A percentile compares a stretch with the other conserved stretches of the same genome.
phyloP scores from a whole-genome alignment of 257 asterid genomes.

The Ajuga chamaepitys region DNA sequence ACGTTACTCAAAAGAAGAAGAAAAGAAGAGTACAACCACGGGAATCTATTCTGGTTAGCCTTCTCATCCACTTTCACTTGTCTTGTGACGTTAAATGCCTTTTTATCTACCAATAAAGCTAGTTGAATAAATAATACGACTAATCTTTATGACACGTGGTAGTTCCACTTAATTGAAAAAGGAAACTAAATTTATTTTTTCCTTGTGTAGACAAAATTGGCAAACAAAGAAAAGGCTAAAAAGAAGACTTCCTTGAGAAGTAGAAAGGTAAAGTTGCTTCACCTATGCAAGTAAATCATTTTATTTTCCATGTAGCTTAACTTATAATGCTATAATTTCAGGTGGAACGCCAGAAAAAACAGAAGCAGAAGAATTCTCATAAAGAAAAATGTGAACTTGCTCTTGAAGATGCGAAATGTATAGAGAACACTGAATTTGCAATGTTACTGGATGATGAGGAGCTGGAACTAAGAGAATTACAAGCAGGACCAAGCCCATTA shows the following conservation, averaged over 20 bases:
- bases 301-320: conserved; percentile 1
- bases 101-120: neutral
- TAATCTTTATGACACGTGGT: neutral
- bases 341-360: conserved; percentile 47
- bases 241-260: conserved; percentile 47
- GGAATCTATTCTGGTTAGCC: conserved; percentile 59
- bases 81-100: neutral
- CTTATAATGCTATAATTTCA: conserved; percentile 24
- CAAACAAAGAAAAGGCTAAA: conserved; percentile 50
- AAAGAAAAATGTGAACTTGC: conserved; percentile 78
- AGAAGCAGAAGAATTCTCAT: conserved; percentile 34
- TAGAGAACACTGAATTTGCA: conserved; percentile 38
- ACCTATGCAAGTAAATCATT: conserved; percentile 1
- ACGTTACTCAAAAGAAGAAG: conserved; percentile 40
- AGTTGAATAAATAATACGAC: conserved; percentile 1
- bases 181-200: conserved; percentile 5
- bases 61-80: conserved; percentile 18
- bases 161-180: conserved; percentile 3
- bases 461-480: conserved; percentile 80
- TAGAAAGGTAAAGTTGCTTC: conserved; percentile 43
- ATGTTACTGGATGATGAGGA: conserved; percentile 85
- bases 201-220: conserved; percentile 55
- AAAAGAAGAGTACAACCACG: conserved; percentile 51
- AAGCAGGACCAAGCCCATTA: conserved; percentile 72
- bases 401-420: conserved; percentile 37